phyloP scores from a whole-genome alignment of 257 asterid species.

The Primulina eburnea region DNA sequence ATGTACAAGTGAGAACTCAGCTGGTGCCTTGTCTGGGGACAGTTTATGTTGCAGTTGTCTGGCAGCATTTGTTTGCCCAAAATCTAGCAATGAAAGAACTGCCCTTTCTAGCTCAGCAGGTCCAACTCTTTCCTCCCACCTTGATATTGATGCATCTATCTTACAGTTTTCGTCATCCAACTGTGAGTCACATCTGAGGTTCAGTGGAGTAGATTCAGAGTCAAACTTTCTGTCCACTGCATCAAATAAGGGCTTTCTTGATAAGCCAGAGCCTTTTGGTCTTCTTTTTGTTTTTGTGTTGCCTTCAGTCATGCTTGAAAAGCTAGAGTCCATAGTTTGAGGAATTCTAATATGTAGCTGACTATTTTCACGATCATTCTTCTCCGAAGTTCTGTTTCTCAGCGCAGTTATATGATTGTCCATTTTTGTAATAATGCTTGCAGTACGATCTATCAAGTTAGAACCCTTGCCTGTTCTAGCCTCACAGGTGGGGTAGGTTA shows the following conservation, averaged over 20 bases:
- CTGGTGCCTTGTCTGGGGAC: constrained; percentile 70
- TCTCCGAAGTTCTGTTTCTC: constrained; percentile 53
- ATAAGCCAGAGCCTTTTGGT: constrained; percentile 70
- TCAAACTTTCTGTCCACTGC: constrained; percentile 53
- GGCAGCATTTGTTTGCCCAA: constrained; percentile 89
- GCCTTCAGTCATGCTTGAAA: constrained; percentile 41
- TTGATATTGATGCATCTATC: constrained; percentile 68
- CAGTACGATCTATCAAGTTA: constrained; percentile 76
- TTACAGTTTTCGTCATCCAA: constrained; percentile 58
- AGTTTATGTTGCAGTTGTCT: constrained; percentile 86
- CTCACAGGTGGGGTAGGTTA: constrained; percentile 47
- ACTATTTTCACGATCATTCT: constrained; percentile 65
- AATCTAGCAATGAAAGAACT: constrained; percentile 91
- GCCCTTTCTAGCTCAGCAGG: constrained; percentile 87
- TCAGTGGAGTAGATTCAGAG: constrained; percentile 43
- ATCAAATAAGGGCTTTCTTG: constrained; percentile 63
- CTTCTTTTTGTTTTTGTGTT: constrained; percentile 67
- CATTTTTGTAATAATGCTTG: constrained; percentile 64
- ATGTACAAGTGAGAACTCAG: constrained; percentile 70
- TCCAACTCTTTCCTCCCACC: constrained; percentile 94
- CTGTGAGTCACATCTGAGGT: constrained; percentile 55
- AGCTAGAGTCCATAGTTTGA: constrained; percentile 47
- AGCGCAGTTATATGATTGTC: constrained; percentile 62
- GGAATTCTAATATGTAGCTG: constrained; percentile 53
- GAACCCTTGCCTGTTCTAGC: constrained; percentile 66